Percentiles rank a stretch among this genome's conserved stretches.
Conservation (phyloP, 148 eudicot genomes). For the Drosera capensis region DNA sequence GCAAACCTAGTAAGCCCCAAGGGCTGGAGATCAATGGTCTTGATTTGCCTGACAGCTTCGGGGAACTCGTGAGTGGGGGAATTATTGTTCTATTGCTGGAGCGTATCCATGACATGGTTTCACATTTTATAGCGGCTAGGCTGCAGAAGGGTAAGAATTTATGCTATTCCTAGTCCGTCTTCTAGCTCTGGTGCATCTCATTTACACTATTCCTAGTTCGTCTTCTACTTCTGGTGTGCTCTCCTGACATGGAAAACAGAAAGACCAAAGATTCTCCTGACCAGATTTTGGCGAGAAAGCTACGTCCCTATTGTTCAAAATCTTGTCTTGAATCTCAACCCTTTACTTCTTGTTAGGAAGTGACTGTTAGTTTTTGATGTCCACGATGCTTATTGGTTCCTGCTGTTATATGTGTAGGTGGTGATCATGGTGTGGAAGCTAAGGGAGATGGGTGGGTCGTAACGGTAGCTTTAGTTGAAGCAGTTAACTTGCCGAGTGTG, state of each 20-base stretch:
- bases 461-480: slow-evolving; percentile 92
- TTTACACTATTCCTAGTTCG: too few relatives aligned
- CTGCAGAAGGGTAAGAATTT: slow-evolving; percentile 57
- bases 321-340: too few relatives aligned
- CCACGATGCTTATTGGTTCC: neutral
- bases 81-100: slow-evolving; percentile 73
- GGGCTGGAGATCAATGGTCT: slow-evolving; percentile 96
- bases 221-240: too few relatives aligned
- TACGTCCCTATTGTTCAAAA: too few relatives aligned
- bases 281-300: too few relatives aligned
- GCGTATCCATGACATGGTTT: slow-evolving; percentile 43
- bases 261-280: too few relatives aligned
- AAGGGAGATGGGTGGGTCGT: slow-evolving; percentile 96
- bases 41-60: slow-evolving; percentile 95
- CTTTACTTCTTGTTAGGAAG: neutral
- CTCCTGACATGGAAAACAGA: too few relatives aligned
- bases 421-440: slow-evolving; percentile 91
- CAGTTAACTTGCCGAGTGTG: slow-evolving; percentile 81
- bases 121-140: slow-evolving; percentile 91
- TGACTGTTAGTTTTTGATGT: neutral
- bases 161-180: neutral
- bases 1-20: slow-evolving; percentile 54
- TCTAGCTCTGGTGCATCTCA: too few relatives aligned
- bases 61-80: slow-evolving; percentile 71
- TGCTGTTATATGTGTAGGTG: slow-evolving; percentile 24